These are phyloP conservation scores for Podospora fimiseda DNA, from an alignment of 495 filamentous ascomycete genomes.

Conservation along the genomic window DNA sequence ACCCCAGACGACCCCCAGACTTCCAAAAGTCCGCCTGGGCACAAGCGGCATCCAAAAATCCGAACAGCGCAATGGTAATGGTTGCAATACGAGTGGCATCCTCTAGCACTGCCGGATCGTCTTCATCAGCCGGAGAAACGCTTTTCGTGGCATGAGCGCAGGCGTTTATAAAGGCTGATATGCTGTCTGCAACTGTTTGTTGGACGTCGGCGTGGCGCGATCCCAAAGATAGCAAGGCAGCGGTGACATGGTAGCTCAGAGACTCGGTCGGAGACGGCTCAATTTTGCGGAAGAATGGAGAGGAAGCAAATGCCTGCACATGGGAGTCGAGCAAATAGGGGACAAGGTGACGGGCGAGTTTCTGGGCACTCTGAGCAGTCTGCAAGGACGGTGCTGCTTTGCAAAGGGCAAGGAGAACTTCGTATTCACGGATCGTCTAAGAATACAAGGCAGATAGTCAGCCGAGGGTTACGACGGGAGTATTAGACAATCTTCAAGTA, in stretches of 20 bases:
- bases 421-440: conserved; percentile 70
- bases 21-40: conserved; percentile 74
- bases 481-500: conserved; percentile 20
- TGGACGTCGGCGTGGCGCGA: conserved; percentile 60
- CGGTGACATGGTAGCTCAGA: conserved; percentile 69
- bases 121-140: conserved; percentile 40
- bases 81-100: conserved; percentile 64
- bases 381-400: conserved; percentile 71
- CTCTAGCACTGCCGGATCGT: conserved; percentile 48
- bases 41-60: conserved; percentile 77
- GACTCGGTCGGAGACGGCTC: conserved; percentile 87
- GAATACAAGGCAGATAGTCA: conserved; percentile 7
- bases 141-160: conserved; percentile 48
- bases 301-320: conserved; percentile 66
- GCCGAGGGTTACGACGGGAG: conserved; percentile 2
- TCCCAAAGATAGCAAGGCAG: conserved; percentile 72
- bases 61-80: conserved; percentile 73
- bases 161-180: conserved; percentile 61
- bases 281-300: conserved; percentile 74
- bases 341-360: conserved; percentile 63
- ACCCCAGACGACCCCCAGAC: conserved; percentile 56
- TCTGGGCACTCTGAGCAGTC: conserved; percentile 61
- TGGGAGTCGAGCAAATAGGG: conserved; percentile 80
- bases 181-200: conserved; percentile 50
- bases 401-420: conserved; percentile 82